Percentiles rank a stretch among this genome's conserved stretches.
phyloP scores from a whole-genome alignment of 768 basidiomycete species.

The Leccinum obscurum region DNA sequence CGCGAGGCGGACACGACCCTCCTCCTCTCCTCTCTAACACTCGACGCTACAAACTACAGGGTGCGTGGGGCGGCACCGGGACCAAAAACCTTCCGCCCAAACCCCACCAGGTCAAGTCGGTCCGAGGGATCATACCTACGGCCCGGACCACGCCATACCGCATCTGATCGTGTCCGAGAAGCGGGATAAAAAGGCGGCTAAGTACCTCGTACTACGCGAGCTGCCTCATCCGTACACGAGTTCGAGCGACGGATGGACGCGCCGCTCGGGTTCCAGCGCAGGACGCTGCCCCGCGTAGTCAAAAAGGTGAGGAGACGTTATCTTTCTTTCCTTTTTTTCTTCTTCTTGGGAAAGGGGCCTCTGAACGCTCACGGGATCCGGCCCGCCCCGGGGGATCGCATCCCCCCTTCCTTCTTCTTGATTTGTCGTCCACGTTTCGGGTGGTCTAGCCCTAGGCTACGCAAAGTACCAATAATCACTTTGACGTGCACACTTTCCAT shows the following conservation, averaged over 20 bases:
- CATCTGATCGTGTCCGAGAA: conserved; percentile 97
- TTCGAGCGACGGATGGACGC: too few relatives aligned
- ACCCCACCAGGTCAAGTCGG: conserved; percentile 73
- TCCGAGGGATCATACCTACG: conserved; percentile 79
- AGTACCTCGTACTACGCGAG: conserved; percentile 81
- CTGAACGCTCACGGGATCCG: not conserved
- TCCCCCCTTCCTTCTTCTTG: not conserved
- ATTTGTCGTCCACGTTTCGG: not conserved
- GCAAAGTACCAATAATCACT: not conserved
- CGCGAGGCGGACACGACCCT: conserved; percentile 46
- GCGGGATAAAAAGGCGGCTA: conserved; percentile 89
- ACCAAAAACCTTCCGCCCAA: conserved; percentile 58
- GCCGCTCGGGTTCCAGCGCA: too few relatives aligned
- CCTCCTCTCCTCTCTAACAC: not conserved
- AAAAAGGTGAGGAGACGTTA: conserved; percentile 52
- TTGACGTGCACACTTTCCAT: conserved; percentile 5
- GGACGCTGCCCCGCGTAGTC: conserved; percentile 49
- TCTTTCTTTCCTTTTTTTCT: not conserved
- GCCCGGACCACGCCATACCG: conserved; percentile 80
- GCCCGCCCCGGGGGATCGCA: not conserved
- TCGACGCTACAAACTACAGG: conserved; percentile 46
- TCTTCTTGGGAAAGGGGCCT: not conserved
- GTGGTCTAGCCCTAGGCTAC: not conserved
- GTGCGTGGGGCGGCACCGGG: conserved; percentile 89
- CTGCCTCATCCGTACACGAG: conserved; percentile 85